Base-by-base conservation (phyloP, 257 asterid genomes). In the Buddleja alternifolia region DNA sequence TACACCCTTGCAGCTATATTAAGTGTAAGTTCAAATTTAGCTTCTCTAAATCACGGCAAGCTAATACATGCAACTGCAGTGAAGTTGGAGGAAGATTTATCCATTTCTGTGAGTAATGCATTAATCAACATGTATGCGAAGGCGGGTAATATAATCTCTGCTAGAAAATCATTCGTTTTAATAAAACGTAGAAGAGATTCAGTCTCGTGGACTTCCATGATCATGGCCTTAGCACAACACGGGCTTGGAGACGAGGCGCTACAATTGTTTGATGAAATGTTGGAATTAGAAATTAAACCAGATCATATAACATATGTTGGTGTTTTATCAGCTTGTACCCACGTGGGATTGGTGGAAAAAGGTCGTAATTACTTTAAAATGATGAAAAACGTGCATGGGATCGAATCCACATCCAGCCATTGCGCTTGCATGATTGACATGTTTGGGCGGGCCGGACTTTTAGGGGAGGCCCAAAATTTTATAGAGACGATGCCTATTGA, bases 171-270 rank as follows among this genome's bases (percentile, higher is more conserved):
- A 20, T 93, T 90, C 61, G 5, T 56, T 69, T 11, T 66, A 19
- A 69, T 80, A 73, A 77, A 54, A 60, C 36, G 44, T 71, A 83
- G 83, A 71, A 78, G 75, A 60, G 95, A 90, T 63, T 59, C 90
- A 0, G 77, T 93, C 44, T 93, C 97, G 20, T 93, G 97, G 95
- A 85, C 93, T 46, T 90, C 98, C 15, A 88, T 90, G 97, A 90
- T 93, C 71, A 75, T 77, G 29, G 95, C 93, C 55, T 83, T 90
- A 60, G 97, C 96, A 48, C 96, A 88, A 42, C 98, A 90, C 68
- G 97, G 98, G 48, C 71, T 66, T 50, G 98, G 96, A 48, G 88
- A 84, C 48, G 90, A 86, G 63, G 93, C 96, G 12, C 55, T 86
- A 42, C 67, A 76, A 58, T 72, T 90, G 44, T 93, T 93, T 52